Conservation (phyloP, 129 eudicot genomes). For the Apium graveolens region DNA sequence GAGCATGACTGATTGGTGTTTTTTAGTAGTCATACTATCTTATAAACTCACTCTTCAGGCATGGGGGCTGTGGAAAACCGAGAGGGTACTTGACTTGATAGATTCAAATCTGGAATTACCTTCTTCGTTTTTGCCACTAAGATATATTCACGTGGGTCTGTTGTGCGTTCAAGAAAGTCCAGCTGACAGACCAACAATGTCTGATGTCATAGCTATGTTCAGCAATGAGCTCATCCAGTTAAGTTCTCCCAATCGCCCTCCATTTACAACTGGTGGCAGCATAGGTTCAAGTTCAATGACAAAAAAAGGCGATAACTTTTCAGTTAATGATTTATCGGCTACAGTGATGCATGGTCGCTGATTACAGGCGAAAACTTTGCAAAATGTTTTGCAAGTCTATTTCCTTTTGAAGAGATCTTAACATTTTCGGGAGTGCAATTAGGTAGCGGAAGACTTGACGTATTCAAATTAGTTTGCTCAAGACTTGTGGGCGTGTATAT, state of each 20-base stretch:
- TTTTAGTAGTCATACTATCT: neutral
- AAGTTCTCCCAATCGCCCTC: conserved; percentile 5
- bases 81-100: conserved; percentile 10
- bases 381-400: too few relatives aligned
- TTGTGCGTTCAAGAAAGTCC: conserved; percentile 23
- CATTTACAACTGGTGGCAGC: conserved; percentile 8
- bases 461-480: neutral
- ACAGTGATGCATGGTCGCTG: conserved; percentile 10
- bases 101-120: neutral
- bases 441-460: neutral
- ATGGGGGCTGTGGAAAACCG: conserved; percentile 13
- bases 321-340: conserved; percentile 3
- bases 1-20: neutral
- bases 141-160: conserved; percentile 12
- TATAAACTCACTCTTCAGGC: conserved; percentile 1
- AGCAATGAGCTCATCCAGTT: conserved; percentile 10
- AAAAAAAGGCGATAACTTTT: neutral
- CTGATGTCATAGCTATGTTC: conserved; percentile 13
- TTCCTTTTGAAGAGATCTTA: too few relatives aligned
- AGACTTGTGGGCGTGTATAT: neutral
- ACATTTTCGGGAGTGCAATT: neutral
- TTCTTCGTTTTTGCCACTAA: conserved; percentile 1
- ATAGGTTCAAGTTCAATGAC: neutral
- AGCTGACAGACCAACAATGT: conserved; percentile 13
- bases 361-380: neutral